Base-by-base conservation (phyloP, 768 basidiomycete genomes). In the Pulveroboletus sp. region DNA sequence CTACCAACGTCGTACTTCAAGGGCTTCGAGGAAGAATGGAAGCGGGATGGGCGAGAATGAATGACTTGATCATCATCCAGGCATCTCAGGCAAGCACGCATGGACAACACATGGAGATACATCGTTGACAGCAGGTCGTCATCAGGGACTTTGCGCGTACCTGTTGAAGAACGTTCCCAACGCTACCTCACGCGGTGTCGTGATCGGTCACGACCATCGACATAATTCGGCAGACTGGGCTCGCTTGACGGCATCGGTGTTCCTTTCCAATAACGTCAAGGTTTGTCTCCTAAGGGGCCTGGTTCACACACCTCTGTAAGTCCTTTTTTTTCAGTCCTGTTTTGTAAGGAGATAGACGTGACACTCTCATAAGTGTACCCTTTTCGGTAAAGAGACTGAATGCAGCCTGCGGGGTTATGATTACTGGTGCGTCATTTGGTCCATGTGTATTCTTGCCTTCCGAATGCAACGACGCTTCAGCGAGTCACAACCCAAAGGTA, bases 31-130 rank as follows among this genome's bases (percentile, higher is more conserved):
- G 84, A 2, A 76, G 71, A 55, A 93, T 94, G 92, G 85, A 88
- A 57, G 90, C 90, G 8, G 92, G 92, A 2, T 92, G 86, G 79
- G 77, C 87, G n/a, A 78, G 87, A 48, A 93, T 94, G 89, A 94
- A 94, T 62, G 89, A 93, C 65, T 68, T 94, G 49, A 87, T 82
- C 42, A 72, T 92, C 46, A 83, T 89, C 38, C 89, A 92, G 62
- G 78, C 89, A 9, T 89, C 88, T 13, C 89, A 93, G 75, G 89
- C 81, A 38, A 40, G 69, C 39, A 39, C 30, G 10, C 43, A 15
- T 36, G 15, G 33, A 30, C 27, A 4, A 14, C 6, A 30, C 21
- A 30, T 33, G 18, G 3, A 24, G 17, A 24, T 27, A 31, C 32
- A 40, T 47, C 6, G 28, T 37, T 35, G 15, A 43, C 15, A 27